Base-by-base conservation (phyloP, 345 rosid species). In the Odontarrhena argentea region DNA sequence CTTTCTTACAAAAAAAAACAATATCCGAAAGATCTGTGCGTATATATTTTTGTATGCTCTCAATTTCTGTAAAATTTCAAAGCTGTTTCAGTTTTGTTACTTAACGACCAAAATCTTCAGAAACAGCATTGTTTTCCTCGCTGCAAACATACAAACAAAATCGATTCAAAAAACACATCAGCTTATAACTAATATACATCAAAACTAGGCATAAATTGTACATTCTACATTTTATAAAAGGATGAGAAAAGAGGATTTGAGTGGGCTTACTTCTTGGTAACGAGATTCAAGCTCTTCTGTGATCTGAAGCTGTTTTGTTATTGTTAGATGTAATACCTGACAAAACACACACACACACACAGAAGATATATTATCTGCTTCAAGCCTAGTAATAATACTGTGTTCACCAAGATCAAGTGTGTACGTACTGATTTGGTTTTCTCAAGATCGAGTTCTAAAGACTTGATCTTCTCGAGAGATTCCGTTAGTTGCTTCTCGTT, bases 401-500 rank as follows among this genome's bases (percentile, higher is more conserved):
- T 26, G 5, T 4, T 51, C 48, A 58, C 43, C 48, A 58, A 58
- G 43, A 24, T 50, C 22, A 12, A 35, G 26, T 59, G 65, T n/a
- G 37, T 52, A 30, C 84, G 55, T 83, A 93, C 98, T 63, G 82
- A 80, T 78, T 88, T 93, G 63, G 98, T 93, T 83, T 87, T 88
- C 73, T 88, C 86, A 8, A 93, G 92, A 80, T 93, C 98, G 14
- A 64, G 81, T 84, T 93, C 97, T 56, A 88, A 82, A 61, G 85
- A 85, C 77, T 81, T 90, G 64, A 93, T 93, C 77, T 97, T 84
- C 73, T 90, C 96, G 10, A 93, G 70, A 60, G 94, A 90, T 49
- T 90, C 86, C 59, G 67, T 65, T 8, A 93, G 82, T 68, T 86
- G 79, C 74, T 77, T 84, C 69, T 90, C 98, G 68, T 84, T 86